These are phyloP conservation scores for Colletotrichum echinochloae DNA, from an alignment of 2,329 filamentous ascomycete genomes.

Conservation along the genomic window DNA sequence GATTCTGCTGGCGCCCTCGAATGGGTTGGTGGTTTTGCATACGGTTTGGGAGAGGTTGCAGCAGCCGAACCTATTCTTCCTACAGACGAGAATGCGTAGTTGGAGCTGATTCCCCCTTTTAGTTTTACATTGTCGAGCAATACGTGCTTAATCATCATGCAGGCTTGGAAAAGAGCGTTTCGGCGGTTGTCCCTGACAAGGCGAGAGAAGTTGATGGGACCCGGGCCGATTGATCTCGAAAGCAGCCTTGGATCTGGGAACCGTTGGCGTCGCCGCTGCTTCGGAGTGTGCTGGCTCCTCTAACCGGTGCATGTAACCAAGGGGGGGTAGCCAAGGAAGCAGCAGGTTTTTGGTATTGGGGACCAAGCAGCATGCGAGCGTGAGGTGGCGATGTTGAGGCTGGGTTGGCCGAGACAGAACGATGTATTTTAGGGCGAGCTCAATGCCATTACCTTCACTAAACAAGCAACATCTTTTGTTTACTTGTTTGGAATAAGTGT, in stretches of 20 bases:
- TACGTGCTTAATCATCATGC: not conserved
- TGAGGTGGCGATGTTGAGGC: no score
- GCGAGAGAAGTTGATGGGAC: not conserved
- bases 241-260: not conserved
- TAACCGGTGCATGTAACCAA: not conserved
- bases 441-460: not conserved
- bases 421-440: not conserved
- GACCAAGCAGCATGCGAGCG: not conserved
- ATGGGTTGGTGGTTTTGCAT: not conserved
- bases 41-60: not conserved
- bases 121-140: not conserved
- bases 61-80: not conserved
- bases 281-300: not conserved
- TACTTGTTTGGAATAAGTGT: no score
- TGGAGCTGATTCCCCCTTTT: not conserved
- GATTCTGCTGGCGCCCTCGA: not conserved
- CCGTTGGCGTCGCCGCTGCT: not conserved
- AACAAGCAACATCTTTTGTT: not conserved
- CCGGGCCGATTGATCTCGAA: not conserved
- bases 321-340: not conserved
- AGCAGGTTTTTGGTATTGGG: not conserved
- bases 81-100: not conserved
- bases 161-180: not conserved
- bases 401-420: not conserved
- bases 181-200: not conserved